Conservation (phyloP, 2,329 filamentous ascomycete species). For the Cercospora sesami region DNA sequence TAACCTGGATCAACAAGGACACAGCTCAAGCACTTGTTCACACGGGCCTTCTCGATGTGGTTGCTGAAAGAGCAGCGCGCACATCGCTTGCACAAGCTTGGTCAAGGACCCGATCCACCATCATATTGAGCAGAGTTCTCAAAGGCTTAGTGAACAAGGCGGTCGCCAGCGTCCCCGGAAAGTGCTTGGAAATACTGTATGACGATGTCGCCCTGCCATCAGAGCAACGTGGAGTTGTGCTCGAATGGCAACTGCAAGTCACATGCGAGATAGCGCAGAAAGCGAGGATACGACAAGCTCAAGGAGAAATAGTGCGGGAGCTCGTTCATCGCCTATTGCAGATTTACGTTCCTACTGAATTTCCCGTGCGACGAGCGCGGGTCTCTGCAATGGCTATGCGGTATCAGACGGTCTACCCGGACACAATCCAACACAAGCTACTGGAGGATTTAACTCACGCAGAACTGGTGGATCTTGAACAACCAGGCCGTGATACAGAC, state of each 20-base stretch:
- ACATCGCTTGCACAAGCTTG: conserved; percentile 44
- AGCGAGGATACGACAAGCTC: conserved; percentile 23
- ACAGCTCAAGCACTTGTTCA: conserved; percentile 64
- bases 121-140: conserved; percentile 29
- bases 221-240: conserved; percentile 40
- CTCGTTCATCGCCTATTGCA: conserved; percentile 25
- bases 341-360: conserved; percentile 23
- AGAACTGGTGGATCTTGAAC: conserved; percentile 10
- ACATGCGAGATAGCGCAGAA: conserved; percentile 29
- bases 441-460: conserved; percentile 18
- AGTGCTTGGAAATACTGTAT: conserved; percentile 30
- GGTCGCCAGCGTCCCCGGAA: conserved; percentile 15
- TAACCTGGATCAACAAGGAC: conserved; percentile 49
- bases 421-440: conserved; percentile 24
- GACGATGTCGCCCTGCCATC: conserved; percentile 38
- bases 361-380: conserved; percentile 37
- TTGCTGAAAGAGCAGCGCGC: conserved; percentile 54
- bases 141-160: conserved; percentile 27
- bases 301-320: conserved; percentile 25
- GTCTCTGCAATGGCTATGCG: conserved; percentile 29
- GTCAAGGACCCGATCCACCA: conserved; percentile 22
- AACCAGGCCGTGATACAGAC: conserved; percentile 37
- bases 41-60: conserved; percentile 56
- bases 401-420: conserved; percentile 29
- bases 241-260: conserved; percentile 46